Percentiles rank a stretch among this genome's conserved stretches.
Evolutionary conservation across 2,329 filamentous ascomycete species (phyloP).

Genomic region (Pestalotiopsis sp.): DNA sequence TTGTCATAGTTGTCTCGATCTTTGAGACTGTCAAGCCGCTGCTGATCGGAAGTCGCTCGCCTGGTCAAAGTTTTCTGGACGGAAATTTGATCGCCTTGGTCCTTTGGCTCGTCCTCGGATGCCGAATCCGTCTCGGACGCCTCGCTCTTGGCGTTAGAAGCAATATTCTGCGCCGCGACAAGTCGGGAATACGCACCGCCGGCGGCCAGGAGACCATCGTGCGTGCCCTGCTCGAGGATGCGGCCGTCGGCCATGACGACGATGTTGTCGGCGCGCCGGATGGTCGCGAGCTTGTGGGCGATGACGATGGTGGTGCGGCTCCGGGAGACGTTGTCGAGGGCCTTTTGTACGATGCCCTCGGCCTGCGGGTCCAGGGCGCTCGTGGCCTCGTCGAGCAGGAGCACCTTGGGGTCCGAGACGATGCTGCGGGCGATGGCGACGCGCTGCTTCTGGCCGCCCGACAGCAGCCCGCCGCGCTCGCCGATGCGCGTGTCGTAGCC

Average conservation of each 20-base stretch:
- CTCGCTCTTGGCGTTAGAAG: neutral
- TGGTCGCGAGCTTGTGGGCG: constrained; percentile 73
- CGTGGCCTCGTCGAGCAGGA: constrained; percentile 73
- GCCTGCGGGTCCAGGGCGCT: constrained; percentile 62
- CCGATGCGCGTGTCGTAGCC: constrained; percentile 69
- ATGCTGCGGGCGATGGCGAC: constrained; percentile 68
- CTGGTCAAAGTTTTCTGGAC: constrained; percentile 52
- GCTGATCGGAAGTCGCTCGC: constrained; percentile 46
- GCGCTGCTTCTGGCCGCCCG: constrained; percentile 71
- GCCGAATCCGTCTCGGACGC: neutral
- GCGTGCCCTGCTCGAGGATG: constrained; percentile 23
- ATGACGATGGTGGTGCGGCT: constrained; percentile 70
- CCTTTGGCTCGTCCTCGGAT: constrained; percentile 35
- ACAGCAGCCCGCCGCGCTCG: constrained; percentile 63
- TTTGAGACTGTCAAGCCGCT: constrained; percentile 9
- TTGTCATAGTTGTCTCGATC: constrained; percentile 9
- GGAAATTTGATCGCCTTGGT: neutral
- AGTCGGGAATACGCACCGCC: constrained; percentile 21
- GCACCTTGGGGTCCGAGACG: constrained; percentile 61
- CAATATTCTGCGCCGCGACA: constrained; percentile 17
- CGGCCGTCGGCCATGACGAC: constrained; percentile 40
- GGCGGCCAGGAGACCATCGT: constrained; percentile 17
- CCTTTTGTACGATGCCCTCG: constrained; percentile 57
- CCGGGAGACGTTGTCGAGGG: constrained; percentile 62
- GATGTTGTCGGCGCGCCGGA: constrained; percentile 74